A percentile compares a stretch with the other conserved stretches of the same genome.
Conservation (phyloP, 495 filamentous ascomycete genomes). For the Hypoxylon fuscum region DNA sequence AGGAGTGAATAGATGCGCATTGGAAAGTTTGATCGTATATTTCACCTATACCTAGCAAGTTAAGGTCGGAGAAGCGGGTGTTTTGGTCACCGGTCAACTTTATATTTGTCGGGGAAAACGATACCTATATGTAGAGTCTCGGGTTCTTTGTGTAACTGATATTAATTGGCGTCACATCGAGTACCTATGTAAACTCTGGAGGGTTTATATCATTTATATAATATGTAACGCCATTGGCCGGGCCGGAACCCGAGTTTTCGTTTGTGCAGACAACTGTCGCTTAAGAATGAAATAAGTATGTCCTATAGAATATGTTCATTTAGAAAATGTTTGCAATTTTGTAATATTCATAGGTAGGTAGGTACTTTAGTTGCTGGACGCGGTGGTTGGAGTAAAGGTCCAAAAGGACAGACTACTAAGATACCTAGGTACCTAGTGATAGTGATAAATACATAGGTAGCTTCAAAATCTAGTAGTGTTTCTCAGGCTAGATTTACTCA, state of each 20-base stretch:
- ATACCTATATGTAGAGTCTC: slow-evolving; percentile 5
- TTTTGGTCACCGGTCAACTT: background rate
- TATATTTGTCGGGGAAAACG: slow-evolving; percentile 5
- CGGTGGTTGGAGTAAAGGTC: too few species aligned
- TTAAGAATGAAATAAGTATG: background rate
- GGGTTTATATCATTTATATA: slow-evolving; percentile 12
- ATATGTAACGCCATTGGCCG: slow-evolving; percentile 10
- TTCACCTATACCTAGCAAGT: background rate
- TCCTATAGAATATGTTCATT: background rate
- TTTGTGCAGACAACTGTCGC: background rate
- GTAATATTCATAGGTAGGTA: too few species aligned
- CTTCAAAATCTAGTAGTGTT: too few species aligned
- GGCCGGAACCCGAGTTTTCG: slow-evolving; percentile 5
- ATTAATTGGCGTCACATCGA: background rate
- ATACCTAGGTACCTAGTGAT: too few species aligned
- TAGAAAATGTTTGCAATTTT: too few species aligned
- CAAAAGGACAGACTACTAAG: too few species aligned
- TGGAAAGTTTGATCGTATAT: background rate
- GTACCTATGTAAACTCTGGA: background rate
- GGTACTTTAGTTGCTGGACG: too few species aligned
- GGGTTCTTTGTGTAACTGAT: slow-evolving; percentile 9
- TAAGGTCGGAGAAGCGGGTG: too few species aligned
- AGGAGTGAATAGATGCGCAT: background rate
- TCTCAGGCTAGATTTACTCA: too few species aligned
- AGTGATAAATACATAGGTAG: too few species aligned